A percentile compares a stretch with the other conserved stretches of the same genome.
Evolutionary conservation across 768 basidiomycete species (phyloP).

Genomic region (Calvatia gigantea): DNA sequence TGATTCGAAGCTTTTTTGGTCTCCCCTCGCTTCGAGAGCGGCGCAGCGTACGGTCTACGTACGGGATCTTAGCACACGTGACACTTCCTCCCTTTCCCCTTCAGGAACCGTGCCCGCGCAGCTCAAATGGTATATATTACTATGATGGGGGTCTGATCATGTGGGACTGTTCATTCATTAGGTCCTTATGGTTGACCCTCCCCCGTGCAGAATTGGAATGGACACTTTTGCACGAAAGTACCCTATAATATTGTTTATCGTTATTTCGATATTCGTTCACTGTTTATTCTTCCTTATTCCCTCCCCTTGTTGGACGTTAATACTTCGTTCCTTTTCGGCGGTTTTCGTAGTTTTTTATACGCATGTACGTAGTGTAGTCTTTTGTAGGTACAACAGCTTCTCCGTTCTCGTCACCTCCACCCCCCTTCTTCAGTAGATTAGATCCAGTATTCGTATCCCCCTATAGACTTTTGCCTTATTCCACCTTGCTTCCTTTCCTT

Average conservation of each 20-base stretch:
- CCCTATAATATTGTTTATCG: background rate
- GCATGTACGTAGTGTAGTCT: background rate
- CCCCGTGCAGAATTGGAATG: background rate
- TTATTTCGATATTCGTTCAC: background rate
- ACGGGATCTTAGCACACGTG: background rate
- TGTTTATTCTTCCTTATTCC: background rate
- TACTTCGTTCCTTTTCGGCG: background rate
- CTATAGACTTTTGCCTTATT: background rate
- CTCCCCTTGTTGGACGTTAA: background rate
- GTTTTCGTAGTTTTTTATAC: background rate
- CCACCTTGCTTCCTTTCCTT: background rate
- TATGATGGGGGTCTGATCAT: background rate
- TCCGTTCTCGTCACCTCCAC: too few species aligned
- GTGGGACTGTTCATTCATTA: background rate
- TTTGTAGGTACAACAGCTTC: background rate
- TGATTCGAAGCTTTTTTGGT: background rate
- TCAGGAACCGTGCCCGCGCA: background rate
- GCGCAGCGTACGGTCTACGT: background rate
- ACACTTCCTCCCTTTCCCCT: too few species aligned
- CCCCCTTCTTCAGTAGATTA: too few species aligned
- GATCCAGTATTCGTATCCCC: too few species aligned
- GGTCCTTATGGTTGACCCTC: background rate
- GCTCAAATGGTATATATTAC: background rate
- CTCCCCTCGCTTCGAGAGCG: background rate
- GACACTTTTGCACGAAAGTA: background rate